phyloP scores from a whole-genome alignment of 768 basidiomycete species.

The Panaeolus papilionaceus region DNA sequence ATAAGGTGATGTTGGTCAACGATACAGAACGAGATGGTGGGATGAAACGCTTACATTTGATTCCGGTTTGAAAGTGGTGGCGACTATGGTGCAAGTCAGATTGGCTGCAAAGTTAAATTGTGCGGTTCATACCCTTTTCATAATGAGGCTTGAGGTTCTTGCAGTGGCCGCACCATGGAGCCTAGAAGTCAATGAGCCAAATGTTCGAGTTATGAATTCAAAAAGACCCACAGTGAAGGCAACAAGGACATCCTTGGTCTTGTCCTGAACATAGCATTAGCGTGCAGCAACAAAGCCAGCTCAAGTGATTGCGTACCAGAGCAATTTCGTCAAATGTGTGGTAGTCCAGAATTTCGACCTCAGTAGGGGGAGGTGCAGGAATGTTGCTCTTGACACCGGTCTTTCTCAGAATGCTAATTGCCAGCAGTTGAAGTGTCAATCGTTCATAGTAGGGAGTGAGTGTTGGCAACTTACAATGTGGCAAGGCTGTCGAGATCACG shows the following conservation, averaged over 20 bases:
- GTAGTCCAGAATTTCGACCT: slow-evolving; percentile 68
- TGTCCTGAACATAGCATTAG: slow-evolving; percentile 47
- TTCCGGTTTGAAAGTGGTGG: slow-evolving; percentile 79
- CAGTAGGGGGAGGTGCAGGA: slow-evolving; percentile 82
- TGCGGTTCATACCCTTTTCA: slow-evolving; percentile 63
- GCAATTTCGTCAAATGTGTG: slow-evolving; percentile 81
- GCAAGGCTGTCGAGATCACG: slow-evolving; percentile 83
- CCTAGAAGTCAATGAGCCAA: slow-evolving; percentile 37
- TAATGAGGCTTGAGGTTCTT: slow-evolving; percentile 88
- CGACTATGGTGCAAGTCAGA: slow-evolving; percentile 54
- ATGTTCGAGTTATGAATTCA: not conserved
- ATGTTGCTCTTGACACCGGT: slow-evolving; percentile 87
- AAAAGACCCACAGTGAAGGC: slow-evolving; percentile 68
- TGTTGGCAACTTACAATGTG: slow-evolving; percentile 62
- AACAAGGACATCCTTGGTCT: slow-evolving; percentile 83
- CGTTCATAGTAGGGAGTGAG: not conserved
- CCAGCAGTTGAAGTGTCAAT: not conserved
- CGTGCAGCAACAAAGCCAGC: not conserved
- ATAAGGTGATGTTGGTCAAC: slow-evolving; percentile 17
- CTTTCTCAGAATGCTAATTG: slow-evolving; percentile 69
- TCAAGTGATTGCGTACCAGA: slow-evolving; percentile 46
- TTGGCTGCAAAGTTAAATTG: not conserved
- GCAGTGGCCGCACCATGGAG: slow-evolving; percentile 95
- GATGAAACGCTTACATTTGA: slow-evolving; percentile 56
- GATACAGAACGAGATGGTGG: not conserved